Conservation (phyloP, 2,329 filamentous ascomycete species). For the Penicillium decumbens region DNA sequence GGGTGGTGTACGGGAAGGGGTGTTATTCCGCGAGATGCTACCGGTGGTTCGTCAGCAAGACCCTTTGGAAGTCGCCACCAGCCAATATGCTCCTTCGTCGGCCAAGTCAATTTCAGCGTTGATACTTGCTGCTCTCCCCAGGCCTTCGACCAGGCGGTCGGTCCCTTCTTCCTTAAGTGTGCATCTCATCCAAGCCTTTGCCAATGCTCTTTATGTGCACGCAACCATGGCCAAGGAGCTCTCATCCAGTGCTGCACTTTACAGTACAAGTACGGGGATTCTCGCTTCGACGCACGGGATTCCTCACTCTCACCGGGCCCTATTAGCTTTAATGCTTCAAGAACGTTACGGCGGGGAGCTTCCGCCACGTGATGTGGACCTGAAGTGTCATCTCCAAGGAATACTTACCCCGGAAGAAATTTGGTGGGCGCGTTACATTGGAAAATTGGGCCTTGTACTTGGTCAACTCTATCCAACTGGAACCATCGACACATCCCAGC, state of each 20-base stretch:
- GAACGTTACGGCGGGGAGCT: conserved; percentile 33
- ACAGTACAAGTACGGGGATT: conserved; percentile 32
- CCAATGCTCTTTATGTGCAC: conserved; percentile 33
- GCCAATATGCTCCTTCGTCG: conserved; percentile 46
- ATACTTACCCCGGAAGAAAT: conserved; percentile 32
- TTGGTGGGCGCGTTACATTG: conserved; percentile 35
- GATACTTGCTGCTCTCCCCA: conserved; percentile 48
- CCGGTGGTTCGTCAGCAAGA: conserved; percentile 56
- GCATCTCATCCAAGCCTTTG: conserved; percentile 29
- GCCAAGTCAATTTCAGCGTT: conserved; percentile 46
- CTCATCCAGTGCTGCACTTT: conserved; percentile 29
- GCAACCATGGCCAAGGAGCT: conserved; percentile 32
- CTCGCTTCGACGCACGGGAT: conserved; percentile 34
- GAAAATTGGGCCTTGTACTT: conserved; percentile 29
- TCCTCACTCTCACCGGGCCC: conserved; percentile 31
- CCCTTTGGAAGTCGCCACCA: conserved; percentile 61
- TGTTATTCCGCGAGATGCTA: conserved; percentile 63
- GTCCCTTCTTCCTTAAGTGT: conserved; percentile 26
- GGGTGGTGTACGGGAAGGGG: conserved; percentile 79
- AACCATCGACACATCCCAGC: conserved; percentile 22
- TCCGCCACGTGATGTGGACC: conserved; percentile 30
- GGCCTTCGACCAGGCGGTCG: conserved; percentile 14
- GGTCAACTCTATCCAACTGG: conserved; percentile 32
- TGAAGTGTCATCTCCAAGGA: conserved; percentile 26
- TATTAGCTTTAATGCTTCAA: conserved; percentile 33